Evolutionary conservation across 805 yeast species (phyloP), one percentile per base, ranked within the genome.

Genomic region (Saccharomyces eubayanus): DNA sequence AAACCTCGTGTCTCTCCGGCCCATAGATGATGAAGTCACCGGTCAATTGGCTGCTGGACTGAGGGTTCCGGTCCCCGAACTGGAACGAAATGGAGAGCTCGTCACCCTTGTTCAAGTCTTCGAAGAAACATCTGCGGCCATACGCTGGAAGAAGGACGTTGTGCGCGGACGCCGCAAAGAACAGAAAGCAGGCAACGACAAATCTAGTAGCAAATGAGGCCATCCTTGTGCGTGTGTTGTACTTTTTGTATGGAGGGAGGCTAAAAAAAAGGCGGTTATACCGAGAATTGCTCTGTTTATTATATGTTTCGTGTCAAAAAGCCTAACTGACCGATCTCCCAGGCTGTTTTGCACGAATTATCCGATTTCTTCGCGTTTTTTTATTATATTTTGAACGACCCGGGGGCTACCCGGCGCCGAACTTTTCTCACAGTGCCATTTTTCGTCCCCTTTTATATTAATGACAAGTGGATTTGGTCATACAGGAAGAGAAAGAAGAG

Each of bases 121-220:
- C 98, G 64, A 78, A 89, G 72, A 89, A 92, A 73, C 99, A 92
- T 65, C 85, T 85, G 67, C 85, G 85, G 28, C 96, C 94, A 62
- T 84, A 77, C 16, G 97, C 83, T 12, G 94, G 89, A 53, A 91
- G 74, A 58, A 88, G 75, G 36, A 89, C 92, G 63, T 88, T 89
- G 70, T 89, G 96, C 0, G 95, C 95, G 9, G 53, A 40, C 28
- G 59, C 59, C 16, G 51, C n/a, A 10, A 48, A n/a, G n/a, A 55
- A 52, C 6, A 58, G 46, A 21, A 48, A 50, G 45, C 49, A 31
- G 28, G 55, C 24, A 5, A 55, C n/a, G 6, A 57, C 10, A 10
- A 53, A 31, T 46, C 51, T 53, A 12, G 48, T 24, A 11, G 46
- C 41, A 27, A 50, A 41, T 24, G 57, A 49, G 41, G 47, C 51